phyloP scores from a whole-genome alignment of 2,329 filamentous ascomycete genomes.

The Paraconiothyrium sp. region DNA sequence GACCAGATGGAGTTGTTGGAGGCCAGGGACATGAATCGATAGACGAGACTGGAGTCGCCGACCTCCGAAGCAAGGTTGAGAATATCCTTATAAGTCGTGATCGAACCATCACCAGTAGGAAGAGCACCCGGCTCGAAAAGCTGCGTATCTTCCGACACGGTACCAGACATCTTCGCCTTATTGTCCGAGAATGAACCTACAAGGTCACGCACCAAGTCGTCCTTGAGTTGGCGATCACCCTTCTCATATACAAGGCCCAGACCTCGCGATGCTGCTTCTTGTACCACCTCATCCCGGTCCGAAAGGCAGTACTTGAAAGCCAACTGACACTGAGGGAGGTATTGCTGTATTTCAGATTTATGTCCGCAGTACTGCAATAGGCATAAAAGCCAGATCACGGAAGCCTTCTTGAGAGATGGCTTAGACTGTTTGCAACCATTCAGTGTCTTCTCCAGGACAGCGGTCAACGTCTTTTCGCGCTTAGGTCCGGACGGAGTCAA shows the following conservation, averaged over 20 bases:
- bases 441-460: constrained; percentile 76
- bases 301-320: constrained; percentile 89
- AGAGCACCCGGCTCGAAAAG: constrained; percentile 91
- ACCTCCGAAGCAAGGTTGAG: constrained; percentile 95
- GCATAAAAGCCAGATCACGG: constrained; percentile 94
- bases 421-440: constrained; percentile 83
- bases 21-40: constrained; percentile 97
- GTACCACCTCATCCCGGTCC: constrained; percentile 91
- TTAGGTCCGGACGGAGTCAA: constrained; percentile 43
- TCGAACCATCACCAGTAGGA: constrained; percentile 87
- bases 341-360: constrained; percentile 74
- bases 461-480: constrained; percentile 56
- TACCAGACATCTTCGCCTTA: constrained; percentile 73
- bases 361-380: constrained; percentile 90
- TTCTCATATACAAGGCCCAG: constrained; percentile 94
- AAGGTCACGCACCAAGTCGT: constrained; percentile 85
- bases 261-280: constrained; percentile 92
- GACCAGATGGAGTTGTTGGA: constrained; percentile 98
- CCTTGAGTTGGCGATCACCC: constrained; percentile 81
- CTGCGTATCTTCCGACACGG: constrained; percentile 89
- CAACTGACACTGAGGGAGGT: constrained; percentile 80
- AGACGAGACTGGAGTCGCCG: constrained; percentile 93
- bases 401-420: constrained; percentile 87
- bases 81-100: constrained; percentile 98
- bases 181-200: constrained; percentile 86